Evolutionary conservation across 768 basidiomycete genomes (phyloP), one percentile per base, ranked within the genome.

Genomic region (Saitozyma sp.): DNA sequence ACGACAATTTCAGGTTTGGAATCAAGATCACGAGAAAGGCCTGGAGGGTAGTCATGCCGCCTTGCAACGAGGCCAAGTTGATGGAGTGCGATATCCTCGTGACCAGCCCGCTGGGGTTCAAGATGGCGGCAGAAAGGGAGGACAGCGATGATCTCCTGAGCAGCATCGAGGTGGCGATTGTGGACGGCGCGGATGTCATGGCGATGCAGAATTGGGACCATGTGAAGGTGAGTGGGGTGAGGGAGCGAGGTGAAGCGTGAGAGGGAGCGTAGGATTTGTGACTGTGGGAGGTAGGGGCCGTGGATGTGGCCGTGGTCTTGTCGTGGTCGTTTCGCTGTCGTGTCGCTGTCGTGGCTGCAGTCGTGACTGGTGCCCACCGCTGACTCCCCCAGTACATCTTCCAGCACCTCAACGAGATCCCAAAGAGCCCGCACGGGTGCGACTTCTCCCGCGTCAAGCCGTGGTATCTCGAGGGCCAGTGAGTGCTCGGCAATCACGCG

Each of bases 191-290:
- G 83, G 92, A 98, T 78, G 89, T 89, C 3, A 84, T 98, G 70
- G 85, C 86, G 4, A 98, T 98, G 96, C 96, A 98, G 81, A 99
- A 99, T 71, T 99, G 96, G 96, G 93, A 97, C 45, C 96, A 98
- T 73, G 84, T 94, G 17, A 91, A 96, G 84, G 94, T 91, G 74
- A 42, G 83, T 17, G n/a, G 45, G 13, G n/a, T 5, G 29, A 29
- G 29, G 29, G 29, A 29, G 29, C 29, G 29, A 29, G 29, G 29
- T 29, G 5, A 29, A 29, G 5, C 29, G 29, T 29, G 29, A 29
- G 29, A 29, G 29, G 29, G 29, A 29, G 29, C 5, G 29, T 29
- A 29, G 5, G 29, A 29, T 29, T 5, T 2, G 29, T 29, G 29
- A 29, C 29, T 29, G 29, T 29, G 29, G 29, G 29, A 29, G 29